Base-by-base conservation (phyloP, 192 early-diverging fungal species). In the Backusella luteola region DNA sequence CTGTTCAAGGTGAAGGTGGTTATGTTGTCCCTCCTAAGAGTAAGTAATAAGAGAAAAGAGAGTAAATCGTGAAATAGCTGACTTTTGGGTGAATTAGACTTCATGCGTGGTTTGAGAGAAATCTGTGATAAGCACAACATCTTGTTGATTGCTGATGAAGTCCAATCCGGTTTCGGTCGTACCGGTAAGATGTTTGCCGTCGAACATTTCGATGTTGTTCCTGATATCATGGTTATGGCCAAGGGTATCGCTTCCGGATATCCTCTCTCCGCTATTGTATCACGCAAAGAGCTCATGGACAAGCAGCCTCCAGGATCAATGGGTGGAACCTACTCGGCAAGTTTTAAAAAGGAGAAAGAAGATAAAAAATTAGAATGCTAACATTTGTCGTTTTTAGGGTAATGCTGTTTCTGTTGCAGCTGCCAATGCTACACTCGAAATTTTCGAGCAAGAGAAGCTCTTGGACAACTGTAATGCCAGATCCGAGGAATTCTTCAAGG, bases 171-270 rank as follows among this genome's bases (percentile, higher is more conserved):
- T 14, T 80, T 82, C 44, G 83, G 81, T 34, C 71, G 83, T 44
- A 84, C 83, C 8, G 83, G 83, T 32, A 82, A 82, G 67, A 81
- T 82, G 80, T 83, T 81, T 77, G 81, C 81, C 6, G 66, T 76
- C 26, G 83, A 84, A 63, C 83, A 84, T 66, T 76, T 38, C 21
- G 53, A 36, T 21, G 46, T 84, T 2, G 44, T 53, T 32, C 83
- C 83, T 11, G 83, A 84, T 56, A 84, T 84, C 35, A 34, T 83
- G 76, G 75, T 84, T 11, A 79, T 84, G 80, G 83, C 83, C 15
- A 84, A 84, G 39, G 83, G 81, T 36, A 84, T 84, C 63, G 83
- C 83, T 35, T 71, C 67, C 38, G 83, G 83, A 34, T 84, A 83
- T 59, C 83, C 83, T 35, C 74, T 84, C 41, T 79, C 77, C n/a